These are phyloP conservation scores for Aspergillus bombycis DNA, from an alignment of 2,329 filamentous ascomycete genomes.

Conservation along the genomic window DNA sequence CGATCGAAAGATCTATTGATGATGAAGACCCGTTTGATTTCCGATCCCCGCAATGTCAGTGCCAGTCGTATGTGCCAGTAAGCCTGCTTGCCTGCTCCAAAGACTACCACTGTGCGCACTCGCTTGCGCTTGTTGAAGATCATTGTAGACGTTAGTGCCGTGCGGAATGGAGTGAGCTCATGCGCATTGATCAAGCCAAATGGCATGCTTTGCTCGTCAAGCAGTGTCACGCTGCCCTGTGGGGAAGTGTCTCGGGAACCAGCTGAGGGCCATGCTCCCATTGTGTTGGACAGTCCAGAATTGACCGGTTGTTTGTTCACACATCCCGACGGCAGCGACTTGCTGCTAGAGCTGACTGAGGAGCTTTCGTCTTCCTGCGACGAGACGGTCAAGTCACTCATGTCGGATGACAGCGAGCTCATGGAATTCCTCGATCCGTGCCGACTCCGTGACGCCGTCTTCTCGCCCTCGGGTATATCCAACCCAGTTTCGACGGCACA, in stretches of 20 bases:
- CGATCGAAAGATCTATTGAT: constrained; percentile 68
- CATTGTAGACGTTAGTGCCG: constrained; percentile 63
- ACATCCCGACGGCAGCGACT: constrained; percentile 33
- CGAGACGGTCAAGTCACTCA: constrained; percentile 41
- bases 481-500: constrained; percentile 38
- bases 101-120: constrained; percentile 78
- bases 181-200: constrained; percentile 68
- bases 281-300: constrained; percentile 30
- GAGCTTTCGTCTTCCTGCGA: constrained; percentile 31
- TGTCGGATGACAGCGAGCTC: constrained; percentile 37
- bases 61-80: constrained; percentile 93
- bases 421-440: constrained; percentile 33
- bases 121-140: constrained; percentile 67
- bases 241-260: constrained; percentile 51
- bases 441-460: constrained; percentile 19
- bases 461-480: constrained; percentile 21
- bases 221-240: constrained; percentile 61
- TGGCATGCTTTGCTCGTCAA: constrained; percentile 60
- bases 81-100: constrained; percentile 86
- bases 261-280: constrained; percentile 39
- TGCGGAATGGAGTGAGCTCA: constrained; percentile 71
- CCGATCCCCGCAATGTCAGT: constrained; percentile 65
- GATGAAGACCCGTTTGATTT: constrained; percentile 79
- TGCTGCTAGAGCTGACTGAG: constrained; percentile 28
- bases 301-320: constrained; percentile 35